Evolutionary conservation across 305 asterid genomes (phyloP), one percentile per base, ranked within the genome.

Genomic region (Salvia sclarea): DNA sequence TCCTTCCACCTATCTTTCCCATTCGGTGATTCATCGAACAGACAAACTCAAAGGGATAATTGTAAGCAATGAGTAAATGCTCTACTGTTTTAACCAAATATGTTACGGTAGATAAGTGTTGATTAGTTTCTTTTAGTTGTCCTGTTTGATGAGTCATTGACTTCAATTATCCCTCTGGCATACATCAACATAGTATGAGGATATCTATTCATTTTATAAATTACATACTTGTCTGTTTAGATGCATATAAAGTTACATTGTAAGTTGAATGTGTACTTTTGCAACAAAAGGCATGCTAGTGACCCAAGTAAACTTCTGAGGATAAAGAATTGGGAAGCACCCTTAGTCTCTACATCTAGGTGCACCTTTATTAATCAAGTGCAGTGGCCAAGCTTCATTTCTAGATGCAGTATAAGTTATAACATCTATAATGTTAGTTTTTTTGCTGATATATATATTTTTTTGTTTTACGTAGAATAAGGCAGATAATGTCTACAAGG

Each of bases 1-100:
- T 82, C 95, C 96, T 41, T 81, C 92, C 43, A 78, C 96, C 13
- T 94, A 94, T 82, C 95, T 91, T 78, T 91, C 98, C 61, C 97
- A 94, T 79, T 77, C 82, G 59, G 75, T 91, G 67, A 84, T 94
- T 71, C 95, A 86, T 49, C 89, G 92, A 61, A 78, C 92, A 69
- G 81, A 83, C 81, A 88, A 85, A 74, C 92, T 94, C 71, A 85
- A 83, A 74, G 81, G 69, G 75, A 85, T 94, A 74, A 78, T 83
- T 71, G 98, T 93, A 88, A 88, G 97, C 69, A 78, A 60, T 63
- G 33, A 65, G 4, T 38, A 73, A 59, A 17, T n/a, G n/a, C 77
- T 16, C 43, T 14, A 69, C 45, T 48, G n/a, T 49, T 64, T 54
- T 52, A 78, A 68, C 18, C 13, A 70, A 38, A 69, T 62, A n/a